phyloP scores from a whole-genome alignment of 352 stramenopile genomes.

The Globisporangium spiculum region DNA sequence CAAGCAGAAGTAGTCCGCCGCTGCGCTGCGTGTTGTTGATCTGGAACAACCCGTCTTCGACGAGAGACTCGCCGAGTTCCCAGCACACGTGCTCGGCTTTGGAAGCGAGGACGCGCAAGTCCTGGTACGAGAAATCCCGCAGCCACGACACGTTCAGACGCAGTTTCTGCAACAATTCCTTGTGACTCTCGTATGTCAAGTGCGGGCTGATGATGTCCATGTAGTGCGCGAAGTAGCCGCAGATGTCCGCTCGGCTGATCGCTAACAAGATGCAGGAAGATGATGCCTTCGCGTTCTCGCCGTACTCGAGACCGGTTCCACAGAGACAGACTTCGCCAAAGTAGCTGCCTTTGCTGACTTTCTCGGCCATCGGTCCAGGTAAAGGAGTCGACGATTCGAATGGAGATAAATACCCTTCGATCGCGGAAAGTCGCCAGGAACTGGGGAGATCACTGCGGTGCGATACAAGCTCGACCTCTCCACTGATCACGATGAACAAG shows the following conservation, averaged over 20 bases:
- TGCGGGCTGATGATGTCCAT: constrained; percentile 67
- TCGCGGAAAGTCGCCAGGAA: constrained; percentile 14
- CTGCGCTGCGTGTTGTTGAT: constrained; percentile 21
- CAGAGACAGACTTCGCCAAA: constrained; percentile 60
- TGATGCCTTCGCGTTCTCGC: constrained; percentile 38
- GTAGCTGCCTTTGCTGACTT: constrained; percentile 42
- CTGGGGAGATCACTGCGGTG: constrained; percentile 10
- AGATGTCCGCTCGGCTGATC: constrained; percentile 52
- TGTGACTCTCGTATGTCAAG: constrained; percentile 47
- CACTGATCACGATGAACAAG: constrained; percentile 61
- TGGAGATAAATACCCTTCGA: constrained; percentile 13
- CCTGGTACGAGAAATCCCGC: constrained; percentile 39
- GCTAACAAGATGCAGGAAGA: constrained; percentile 40
- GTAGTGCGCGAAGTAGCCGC: constrained; percentile 58
- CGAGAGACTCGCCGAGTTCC: constrained; percentile 35
- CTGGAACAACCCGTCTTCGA: constrained; percentile 35
- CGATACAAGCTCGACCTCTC: constrained; percentile 37
- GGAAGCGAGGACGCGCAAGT: constrained; percentile 44
- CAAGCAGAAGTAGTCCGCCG: constrained; percentile 33
- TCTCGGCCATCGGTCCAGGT: constrained; percentile 24
- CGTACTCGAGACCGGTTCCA: constrained; percentile 38
- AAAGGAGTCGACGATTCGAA: background rate
- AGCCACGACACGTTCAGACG: constrained; percentile 44
- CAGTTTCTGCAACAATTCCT: constrained; percentile 45
- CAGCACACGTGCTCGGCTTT: constrained; percentile 45